Evolutionary conservation across 345 rosid genomes (phyloP), one percentile per base, ranked within the genome.

Genomic region (Eucalyptus guilfoylei): DNA sequence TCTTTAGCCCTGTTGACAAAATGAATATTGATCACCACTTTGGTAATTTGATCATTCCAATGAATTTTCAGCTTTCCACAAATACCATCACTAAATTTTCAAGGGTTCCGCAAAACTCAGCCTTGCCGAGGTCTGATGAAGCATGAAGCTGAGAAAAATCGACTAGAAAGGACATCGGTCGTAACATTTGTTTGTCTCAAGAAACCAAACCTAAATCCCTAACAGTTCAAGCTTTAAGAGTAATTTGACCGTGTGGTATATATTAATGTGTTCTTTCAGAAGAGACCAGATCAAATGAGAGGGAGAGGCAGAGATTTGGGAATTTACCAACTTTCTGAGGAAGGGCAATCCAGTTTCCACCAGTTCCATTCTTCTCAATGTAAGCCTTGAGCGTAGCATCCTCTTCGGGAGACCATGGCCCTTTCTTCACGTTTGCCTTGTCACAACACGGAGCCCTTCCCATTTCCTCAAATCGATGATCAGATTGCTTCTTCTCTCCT

Each of bases 401-500:
- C 85, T 97, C 99, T 92, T 97, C 99, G 34, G 99, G 97, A 48
- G 99, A 95, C 99, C 99, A 97, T 62, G 99, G 99, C 23, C 99
- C 99, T 88, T 93, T 97, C 93, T 97, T 96, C 86, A 96, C 99
- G 89, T 96, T 97, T 86, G 94, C 94, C 93, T 97, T 97, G 91
- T 97, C 99, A 88, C 99, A 97, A 85, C 99, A 97, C 48, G 99
- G 99, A 90, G 99, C 99, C 93, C 99, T 93, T 87, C 99, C 99
- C 99, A 96, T 97, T 87, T 93, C 62, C 80, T 60, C 54, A 28
- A 60, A 37, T 64, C 85, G 45, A 16, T 72, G 55, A 52, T 32
- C 89, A 11, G 87, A 49, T 49, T 81, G 86, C 67, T 85, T 81
- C 86, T 88, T 81, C 58, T 55, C 28, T 11, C 7, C 30, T 87